Conservation (phyloP, 2,329 filamentous ascomycete species). For the Fusarium agapanthi region DNA sequence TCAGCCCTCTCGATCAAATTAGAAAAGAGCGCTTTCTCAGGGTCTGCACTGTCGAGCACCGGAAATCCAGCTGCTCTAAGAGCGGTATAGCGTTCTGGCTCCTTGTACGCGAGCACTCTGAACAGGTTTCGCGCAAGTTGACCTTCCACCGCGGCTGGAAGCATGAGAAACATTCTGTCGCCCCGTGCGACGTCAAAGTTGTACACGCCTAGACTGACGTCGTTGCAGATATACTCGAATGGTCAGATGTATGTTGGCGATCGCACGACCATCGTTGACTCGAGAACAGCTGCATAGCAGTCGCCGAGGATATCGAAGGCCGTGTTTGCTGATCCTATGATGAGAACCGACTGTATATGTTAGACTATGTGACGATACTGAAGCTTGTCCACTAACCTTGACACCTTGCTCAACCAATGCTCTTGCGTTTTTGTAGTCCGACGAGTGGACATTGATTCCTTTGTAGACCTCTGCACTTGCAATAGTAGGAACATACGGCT, state of each 20-base stretch:
- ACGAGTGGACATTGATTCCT: conserved; percentile 22
- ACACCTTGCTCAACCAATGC: background rate
- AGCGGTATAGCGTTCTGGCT: conserved; percentile 12
- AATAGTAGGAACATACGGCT: conserved; percentile 1
- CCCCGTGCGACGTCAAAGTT: conserved; percentile 1
- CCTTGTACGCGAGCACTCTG: conserved; percentile 4
- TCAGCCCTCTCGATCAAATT: conserved; percentile 21
- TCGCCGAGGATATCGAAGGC: conserved; percentile 28
- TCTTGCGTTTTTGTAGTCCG: conserved; percentile 1
- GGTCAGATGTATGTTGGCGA: conserved; percentile 32
- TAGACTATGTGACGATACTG: rapidly evolving
- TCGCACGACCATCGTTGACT: conserved; percentile 6
- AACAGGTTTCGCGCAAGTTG: conserved; percentile 10
- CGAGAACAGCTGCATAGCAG: background rate
- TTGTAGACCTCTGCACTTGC: background rate
- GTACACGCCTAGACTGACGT: conserved; percentile 9
- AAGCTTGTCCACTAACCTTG: background rate
- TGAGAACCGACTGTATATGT: conserved; percentile 6
- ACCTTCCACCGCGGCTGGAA: background rate
- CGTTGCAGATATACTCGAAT: conserved; percentile 10
- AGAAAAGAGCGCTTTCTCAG: background rate
- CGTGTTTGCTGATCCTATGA: conserved; percentile 28
- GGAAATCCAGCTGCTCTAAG: conserved; percentile 9
- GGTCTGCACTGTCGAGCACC: conserved; percentile 1
- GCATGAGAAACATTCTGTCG: conserved; percentile 15